Evolutionary conservation across 2,329 filamentous ascomycete species (phyloP).

Genomic region (Fonsecaea nubica): DNA sequence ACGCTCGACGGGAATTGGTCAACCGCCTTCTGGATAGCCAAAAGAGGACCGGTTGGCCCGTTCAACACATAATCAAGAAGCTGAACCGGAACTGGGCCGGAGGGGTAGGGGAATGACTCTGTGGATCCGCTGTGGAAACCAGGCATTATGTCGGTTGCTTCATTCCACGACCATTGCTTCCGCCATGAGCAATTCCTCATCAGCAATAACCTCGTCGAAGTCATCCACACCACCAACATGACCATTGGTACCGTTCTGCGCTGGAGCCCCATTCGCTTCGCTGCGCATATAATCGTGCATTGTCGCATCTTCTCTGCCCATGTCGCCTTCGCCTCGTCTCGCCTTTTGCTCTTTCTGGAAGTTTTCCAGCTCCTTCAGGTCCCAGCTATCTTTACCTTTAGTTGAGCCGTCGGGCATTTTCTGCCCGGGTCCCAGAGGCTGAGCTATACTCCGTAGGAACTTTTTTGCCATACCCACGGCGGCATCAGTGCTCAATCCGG

Average conservation of each 20-base stretch:
- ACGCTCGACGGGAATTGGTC: slow-evolving; percentile 22
- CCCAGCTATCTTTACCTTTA: slow-evolving; percentile 87
- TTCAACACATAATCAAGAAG: slow-evolving; percentile 18
- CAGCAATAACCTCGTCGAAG: slow-evolving; percentile 46
- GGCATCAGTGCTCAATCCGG: slow-evolving; percentile 94
- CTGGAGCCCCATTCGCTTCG: slow-evolving; percentile 37
- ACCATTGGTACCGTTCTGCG: slow-evolving; percentile 29
- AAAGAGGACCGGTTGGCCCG: slow-evolving; percentile 27
- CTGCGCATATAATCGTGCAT: slow-evolving; percentile 40
- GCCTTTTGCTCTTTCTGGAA: slow-evolving; percentile 72
- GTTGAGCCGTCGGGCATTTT: slow-evolving; percentile 63
- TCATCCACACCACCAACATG: slow-evolving; percentile 45
- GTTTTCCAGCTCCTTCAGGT: slow-evolving; percentile 73
- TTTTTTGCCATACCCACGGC: slow-evolving; percentile 86
- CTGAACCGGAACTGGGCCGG: slow-evolving; percentile 19
- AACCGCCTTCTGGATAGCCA: slow-evolving; percentile 19
- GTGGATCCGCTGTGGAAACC: background rate
- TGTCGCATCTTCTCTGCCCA: slow-evolving; percentile 38
- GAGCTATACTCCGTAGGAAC: slow-evolving; percentile 89
- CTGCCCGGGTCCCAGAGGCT: slow-evolving; percentile 80
- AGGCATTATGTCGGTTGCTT: slow-evolving; percentile 13
- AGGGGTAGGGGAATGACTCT: background rate
- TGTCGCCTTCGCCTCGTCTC: slow-evolving; percentile 58
- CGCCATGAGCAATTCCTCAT: slow-evolving; percentile 49
- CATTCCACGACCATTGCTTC: slow-evolving; percentile 48